A percentile compares a stretch with the other conserved stretches of the same genome.
Evolutionary conservation across 1,139 yeast species (phyloP).

Genomic region (Casaregolazyma lundiana): DNA sequence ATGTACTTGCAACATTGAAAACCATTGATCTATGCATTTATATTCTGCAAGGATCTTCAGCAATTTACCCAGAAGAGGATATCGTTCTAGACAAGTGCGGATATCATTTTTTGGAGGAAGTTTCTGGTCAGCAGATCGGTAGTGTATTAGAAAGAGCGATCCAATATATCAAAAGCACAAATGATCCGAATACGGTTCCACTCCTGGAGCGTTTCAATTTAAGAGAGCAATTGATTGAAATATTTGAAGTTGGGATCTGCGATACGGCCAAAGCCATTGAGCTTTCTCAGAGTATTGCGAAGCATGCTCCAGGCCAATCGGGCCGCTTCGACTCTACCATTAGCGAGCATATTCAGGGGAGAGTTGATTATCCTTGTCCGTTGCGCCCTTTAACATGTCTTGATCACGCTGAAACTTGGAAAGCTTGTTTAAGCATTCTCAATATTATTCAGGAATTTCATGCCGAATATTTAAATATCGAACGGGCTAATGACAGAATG

Average conservation of each 20-base stretch:
- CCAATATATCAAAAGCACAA: constrained; percentile 14
- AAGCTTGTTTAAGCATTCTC: constrained; percentile 18
- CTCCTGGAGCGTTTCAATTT: constrained; percentile 20
- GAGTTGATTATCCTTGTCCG: constrained; percentile 30
- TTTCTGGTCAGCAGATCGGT: constrained; percentile 20
- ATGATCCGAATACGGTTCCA: constrained; percentile 13
- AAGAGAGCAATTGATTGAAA: constrained; percentile 20
- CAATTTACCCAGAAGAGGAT: constrained; percentile 32
- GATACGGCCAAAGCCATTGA: constrained; percentile 21
- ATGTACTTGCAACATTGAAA: constrained; percentile 27
- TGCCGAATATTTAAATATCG: constrained; percentile 14
- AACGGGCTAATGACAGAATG: constrained; percentile 28
- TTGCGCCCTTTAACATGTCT: constrained; percentile 24
- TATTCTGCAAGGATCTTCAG: constrained; percentile 17
- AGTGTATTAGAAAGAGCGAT: constrained; percentile 23
- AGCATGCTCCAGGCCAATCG: constrained; percentile 8
- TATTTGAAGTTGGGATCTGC: constrained; percentile 21
- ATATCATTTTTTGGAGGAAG: constrained; percentile 22
- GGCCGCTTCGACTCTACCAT: constrained; percentile 16
- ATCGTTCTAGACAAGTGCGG: constrained; percentile 23
- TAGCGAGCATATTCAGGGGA: constrained; percentile 26
- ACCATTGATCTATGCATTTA: constrained; percentile 22
- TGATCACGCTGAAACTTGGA: constrained; percentile 23
- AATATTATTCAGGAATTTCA: constrained; percentile 20
- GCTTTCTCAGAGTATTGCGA: constrained; percentile 13